phyloP scores from a whole-genome alignment of 2,329 filamentous ascomycete genomes.

The Curvularia spicifera region DNA sequence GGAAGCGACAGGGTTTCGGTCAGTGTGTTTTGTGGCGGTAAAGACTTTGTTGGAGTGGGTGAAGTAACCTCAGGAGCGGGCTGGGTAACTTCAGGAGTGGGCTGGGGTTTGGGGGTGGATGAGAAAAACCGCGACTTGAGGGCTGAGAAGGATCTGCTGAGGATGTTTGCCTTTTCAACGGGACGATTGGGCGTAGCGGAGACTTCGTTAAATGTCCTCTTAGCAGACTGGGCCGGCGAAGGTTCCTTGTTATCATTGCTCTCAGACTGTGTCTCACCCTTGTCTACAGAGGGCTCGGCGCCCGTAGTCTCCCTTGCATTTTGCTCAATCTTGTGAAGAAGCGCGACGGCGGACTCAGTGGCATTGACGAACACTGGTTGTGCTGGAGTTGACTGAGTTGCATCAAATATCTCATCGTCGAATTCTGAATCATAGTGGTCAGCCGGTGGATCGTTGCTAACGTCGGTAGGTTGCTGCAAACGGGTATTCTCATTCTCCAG shows the following conservation, averaged over 20 bases:
- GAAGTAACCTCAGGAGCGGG: slow-evolving; percentile 11
- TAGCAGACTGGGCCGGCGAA: slow-evolving; percentile 12
- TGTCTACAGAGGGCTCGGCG: slow-evolving; percentile 6
- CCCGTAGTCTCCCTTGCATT: slow-evolving; percentile 17
- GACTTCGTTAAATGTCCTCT: slow-evolving; percentile 9
- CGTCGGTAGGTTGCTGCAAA: slow-evolving; percentile 1
- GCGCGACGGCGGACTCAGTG: slow-evolving; percentile 29
- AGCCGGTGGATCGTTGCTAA: slow-evolving; percentile 18
- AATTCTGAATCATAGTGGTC: slow-evolving; percentile 25
- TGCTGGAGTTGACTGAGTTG: slow-evolving; percentile 12
- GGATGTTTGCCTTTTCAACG: slow-evolving; percentile 19
- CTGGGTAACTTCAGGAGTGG: slow-evolving; percentile 9
- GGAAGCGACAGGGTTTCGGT: slow-evolving; percentile 34
- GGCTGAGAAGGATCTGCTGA: slow-evolving; percentile 32
- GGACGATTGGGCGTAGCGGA: slow-evolving; percentile 18
- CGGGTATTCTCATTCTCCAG: not conserved
- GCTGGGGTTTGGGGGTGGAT: slow-evolving; percentile 11
- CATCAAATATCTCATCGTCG: slow-evolving; percentile 22
- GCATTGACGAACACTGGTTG: slow-evolving; percentile 23
- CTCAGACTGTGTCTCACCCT: slow-evolving; percentile 7
- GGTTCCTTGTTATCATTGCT: slow-evolving; percentile 6
- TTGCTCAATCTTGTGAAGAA: slow-evolving; percentile 32
- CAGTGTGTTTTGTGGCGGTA: slow-evolving; percentile 23
- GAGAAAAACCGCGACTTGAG: slow-evolving; percentile 29
- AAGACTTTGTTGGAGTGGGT: slow-evolving; percentile 19